phyloP scores from a whole-genome alignment of 345 rosid genomes.

The Eucalyptus leucophloia region DNA sequence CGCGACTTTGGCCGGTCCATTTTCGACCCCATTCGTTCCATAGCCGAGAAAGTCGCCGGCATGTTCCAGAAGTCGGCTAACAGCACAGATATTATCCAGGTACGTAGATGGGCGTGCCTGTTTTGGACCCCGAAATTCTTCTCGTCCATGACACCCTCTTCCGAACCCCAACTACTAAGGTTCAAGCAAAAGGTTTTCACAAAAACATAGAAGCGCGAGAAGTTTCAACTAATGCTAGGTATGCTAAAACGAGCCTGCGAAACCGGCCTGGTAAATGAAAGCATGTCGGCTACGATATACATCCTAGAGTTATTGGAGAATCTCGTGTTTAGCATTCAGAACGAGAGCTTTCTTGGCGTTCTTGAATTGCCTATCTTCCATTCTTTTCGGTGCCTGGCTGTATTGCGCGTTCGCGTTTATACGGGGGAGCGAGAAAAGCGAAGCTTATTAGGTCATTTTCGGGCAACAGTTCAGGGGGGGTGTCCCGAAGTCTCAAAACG shows the following conservation, averaged over 20 bases:
- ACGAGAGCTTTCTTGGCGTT: not conserved
- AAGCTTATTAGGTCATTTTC: not conserved
- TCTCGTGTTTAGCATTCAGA: not conserved
- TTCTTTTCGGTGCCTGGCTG: not conserved
- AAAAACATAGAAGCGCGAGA: not conserved
- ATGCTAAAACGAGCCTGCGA: not conserved
- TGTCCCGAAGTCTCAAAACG: not conserved
- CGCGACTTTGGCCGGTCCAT: constrained; percentile 37
- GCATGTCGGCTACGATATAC: not conserved
- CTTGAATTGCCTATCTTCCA: not conserved
- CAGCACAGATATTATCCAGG: constrained; percentile 54
- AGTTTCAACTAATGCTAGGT: not conserved
- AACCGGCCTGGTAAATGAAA: not conserved
- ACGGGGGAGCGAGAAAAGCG: not conserved
- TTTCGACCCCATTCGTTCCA: constrained; percentile 35
- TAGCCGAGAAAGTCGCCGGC: constrained; percentile 18
- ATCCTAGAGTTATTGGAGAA: not conserved
- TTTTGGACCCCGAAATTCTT: not conserved
- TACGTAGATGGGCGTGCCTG: not conserved
- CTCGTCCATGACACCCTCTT: not conserved
- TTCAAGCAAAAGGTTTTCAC: not conserved
- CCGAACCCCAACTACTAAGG: not conserved
- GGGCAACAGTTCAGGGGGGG: not conserved
- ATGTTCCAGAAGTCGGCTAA: constrained; percentile 1
- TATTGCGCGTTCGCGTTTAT: not conserved